Base-by-base conservation (phyloP, 1,284 basidiomycete species). In the Mycosarcoma mackinlayi region DNA sequence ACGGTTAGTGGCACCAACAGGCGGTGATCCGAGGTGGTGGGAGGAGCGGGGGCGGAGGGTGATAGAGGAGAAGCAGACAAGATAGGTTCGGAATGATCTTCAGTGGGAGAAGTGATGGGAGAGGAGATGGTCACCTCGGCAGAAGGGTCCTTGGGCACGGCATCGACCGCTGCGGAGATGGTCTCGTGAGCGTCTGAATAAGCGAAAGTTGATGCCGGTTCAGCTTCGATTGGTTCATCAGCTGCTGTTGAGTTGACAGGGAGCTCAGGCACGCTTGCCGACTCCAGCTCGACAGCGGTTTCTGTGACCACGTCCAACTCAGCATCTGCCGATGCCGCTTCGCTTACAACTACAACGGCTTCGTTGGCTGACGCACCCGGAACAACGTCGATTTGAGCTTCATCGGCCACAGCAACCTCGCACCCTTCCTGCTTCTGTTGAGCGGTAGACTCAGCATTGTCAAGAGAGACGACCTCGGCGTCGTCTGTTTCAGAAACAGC, bases 1-100 rank as follows among this genome's bases (percentile, higher is more conserved):
- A 51, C 51, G 6, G 75, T 77, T 4, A 78, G 37, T 1, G 76
- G 76, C 1, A 78, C 67, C 7, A 60, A 51, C 2, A 78, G n/a
- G 46, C 16, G 59, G 37, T 0, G 7, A 33, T 21, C 18, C 6
- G 37, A 24, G 1, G 11, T 13, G 21, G 35, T 5, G 35, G 19
- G 19, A 37, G 35, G 4, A 6, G 37, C 11, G 37, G 21, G 21
- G 21, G 21, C 3, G 21, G 6, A 4, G 1, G 21, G 11, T 19
- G 37, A 23, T 3, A 13, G 21, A 7, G 19, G 21, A 4, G 37
- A 10, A 1, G 13, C 37, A 13, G 1, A 9, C 21, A 18, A n/a
- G n/a, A n/a, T n/a, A n/a, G n/a, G 11, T 13, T 19, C 37, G 16
- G 37, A 19, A 37, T n/a, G n/a, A n/a, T 21, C 8, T 1, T 40